phyloP scores from a whole-genome alignment of 148 eudicot species.

The Selenicereus undatus region DNA sequence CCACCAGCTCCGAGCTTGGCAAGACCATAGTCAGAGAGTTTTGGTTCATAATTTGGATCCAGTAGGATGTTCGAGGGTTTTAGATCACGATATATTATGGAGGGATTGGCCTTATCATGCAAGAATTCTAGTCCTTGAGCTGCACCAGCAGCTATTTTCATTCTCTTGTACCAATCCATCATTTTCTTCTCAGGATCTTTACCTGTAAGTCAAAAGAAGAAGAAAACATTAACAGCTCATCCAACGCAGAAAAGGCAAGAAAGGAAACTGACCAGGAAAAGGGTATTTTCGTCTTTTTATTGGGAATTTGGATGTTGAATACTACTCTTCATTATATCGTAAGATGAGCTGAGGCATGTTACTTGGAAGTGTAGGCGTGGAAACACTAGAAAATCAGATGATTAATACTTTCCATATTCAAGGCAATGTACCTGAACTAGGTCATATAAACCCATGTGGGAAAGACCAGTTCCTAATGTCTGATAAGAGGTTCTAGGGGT shows the following conservation, averaged over 20 bases:
- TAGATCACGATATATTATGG: conserved; percentile 53
- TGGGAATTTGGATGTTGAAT: no score
- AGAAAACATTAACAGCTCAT: not conserved
- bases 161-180: conserved; percentile 57
- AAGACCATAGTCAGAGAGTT: conserved; percentile 57
- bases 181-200: conserved; percentile 34
- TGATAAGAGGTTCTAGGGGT: not conserved
- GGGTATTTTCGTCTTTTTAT: no score
- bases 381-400: no score
- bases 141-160: conserved; percentile 58
- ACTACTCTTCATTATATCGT: no score
- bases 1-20: conserved; percentile 54
- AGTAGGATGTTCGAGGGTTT: conserved; percentile 57
- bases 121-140: conserved; percentile 60
- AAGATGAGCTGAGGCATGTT: no score
- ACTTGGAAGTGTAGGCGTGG: no score
- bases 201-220: conserved; percentile 19
- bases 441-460: no score
- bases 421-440: no score
- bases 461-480: no score
- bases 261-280: not conserved
- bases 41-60: conserved; percentile 46
- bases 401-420: no score
- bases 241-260: not conserved
- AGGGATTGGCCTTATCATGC: conserved; percentile 55